Conservation (phyloP, 495 filamentous ascomycete genomes). For the Hypoxylon fuscum region DNA sequence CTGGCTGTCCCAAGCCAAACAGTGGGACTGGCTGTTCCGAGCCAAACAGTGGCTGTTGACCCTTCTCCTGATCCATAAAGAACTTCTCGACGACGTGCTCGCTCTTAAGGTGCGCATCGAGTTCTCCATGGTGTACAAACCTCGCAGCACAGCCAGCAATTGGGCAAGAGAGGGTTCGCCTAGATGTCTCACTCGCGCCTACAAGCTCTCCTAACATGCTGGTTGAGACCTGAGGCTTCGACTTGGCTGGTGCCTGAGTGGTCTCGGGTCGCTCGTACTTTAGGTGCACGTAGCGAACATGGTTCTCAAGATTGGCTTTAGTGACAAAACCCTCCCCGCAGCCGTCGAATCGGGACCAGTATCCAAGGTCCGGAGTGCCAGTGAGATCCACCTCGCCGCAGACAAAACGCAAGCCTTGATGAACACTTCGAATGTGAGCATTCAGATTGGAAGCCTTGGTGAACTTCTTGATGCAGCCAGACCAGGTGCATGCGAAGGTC, state of each 20-base stretch:
- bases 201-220: slow-evolving; percentile 60
- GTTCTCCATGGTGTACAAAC: slow-evolving; percentile 74
- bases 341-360: slow-evolving; percentile 72
- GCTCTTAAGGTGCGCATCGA: slow-evolving; percentile 69
- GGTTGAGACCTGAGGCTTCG: slow-evolving; percentile 44
- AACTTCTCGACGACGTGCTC: slow-evolving; percentile 39
- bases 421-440: slow-evolving; percentile 77
- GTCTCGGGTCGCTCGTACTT: slow-evolving; percentile 59
- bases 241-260: slow-evolving; percentile 44
- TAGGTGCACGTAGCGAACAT: slow-evolving; percentile 79
- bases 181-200: slow-evolving; percentile 65
- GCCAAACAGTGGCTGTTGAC: too few species aligned
- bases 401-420: slow-evolving; percentile 74
- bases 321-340: slow-evolving; percentile 75
- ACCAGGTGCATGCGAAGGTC: slow-evolving; percentile 67
- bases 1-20: too few species aligned
- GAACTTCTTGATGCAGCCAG: slow-evolving; percentile 75
- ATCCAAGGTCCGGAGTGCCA: slow-evolving; percentile 61
- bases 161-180: slow-evolving; percentile 66
- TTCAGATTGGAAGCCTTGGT: slow-evolving; percentile 81
- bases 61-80: slow-evolving; percentile 32
- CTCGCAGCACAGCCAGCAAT: slow-evolving; percentile 61
- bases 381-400: slow-evolving; percentile 74
- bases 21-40: too few species aligned
- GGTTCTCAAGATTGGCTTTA: slow-evolving; percentile 80